These are phyloP conservation scores for Talaromyces sp. DNA, from an alignment of 2,329 filamentous ascomycete genomes.

Conservation along the genomic window DNA sequence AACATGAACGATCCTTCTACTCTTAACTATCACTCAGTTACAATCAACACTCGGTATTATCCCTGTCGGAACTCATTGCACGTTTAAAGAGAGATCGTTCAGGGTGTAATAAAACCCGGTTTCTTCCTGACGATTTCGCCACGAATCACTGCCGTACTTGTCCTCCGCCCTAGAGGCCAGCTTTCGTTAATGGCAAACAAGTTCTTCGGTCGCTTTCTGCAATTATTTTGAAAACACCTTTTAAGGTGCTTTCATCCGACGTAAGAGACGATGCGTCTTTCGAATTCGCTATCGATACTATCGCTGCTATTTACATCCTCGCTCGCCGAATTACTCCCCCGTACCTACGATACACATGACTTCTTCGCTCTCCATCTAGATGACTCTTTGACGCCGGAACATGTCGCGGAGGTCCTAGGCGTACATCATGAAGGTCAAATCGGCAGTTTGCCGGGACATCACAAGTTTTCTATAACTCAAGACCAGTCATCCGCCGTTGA, in stretches of 20 bases:
- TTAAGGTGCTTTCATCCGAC: constrained; percentile 7
- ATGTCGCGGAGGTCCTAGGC: constrained; percentile 67
- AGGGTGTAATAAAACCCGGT: no score
- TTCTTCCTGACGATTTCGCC: not conserved
- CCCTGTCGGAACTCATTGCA: not conserved
- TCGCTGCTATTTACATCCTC: constrained; percentile 43
- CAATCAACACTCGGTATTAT: not conserved
- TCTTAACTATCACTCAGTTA: not conserved
- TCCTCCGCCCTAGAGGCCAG: not conserved
- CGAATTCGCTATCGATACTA: constrained; percentile 25
- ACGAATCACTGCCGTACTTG: not conserved
- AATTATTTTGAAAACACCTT: constrained; percentile 17
- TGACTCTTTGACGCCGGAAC: constrained; percentile 59
- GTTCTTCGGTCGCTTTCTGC: not conserved
- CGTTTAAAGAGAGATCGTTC: not conserved
- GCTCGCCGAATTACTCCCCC: constrained; percentile 50
- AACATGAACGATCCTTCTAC: not conserved
- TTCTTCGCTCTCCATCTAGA: constrained; percentile 91
- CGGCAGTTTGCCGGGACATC: constrained; percentile 72
- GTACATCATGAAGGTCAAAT: constrained; percentile 77
- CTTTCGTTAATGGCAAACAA: constrained; percentile 10
- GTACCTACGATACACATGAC: constrained; percentile 76
- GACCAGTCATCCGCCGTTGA: constrained; percentile 54
- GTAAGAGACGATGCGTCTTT: constrained; percentile 24
- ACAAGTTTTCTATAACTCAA: constrained; percentile 73